Conservation (phyloP, 2,329 filamentous ascomycete species). For the Pseudohalonectria lignicola region DNA sequence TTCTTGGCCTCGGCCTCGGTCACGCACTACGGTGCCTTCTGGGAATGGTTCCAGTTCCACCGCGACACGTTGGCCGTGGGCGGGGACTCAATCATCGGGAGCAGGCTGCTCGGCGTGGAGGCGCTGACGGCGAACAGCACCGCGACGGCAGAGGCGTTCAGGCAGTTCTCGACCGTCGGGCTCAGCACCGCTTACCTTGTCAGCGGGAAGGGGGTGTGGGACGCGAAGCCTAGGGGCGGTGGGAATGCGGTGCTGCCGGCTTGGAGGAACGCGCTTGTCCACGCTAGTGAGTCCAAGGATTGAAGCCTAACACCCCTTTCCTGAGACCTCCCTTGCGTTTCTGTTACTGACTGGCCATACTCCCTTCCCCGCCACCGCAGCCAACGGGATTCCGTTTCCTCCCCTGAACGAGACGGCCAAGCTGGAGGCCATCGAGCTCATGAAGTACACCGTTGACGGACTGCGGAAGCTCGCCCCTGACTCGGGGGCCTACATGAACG, state of each 20-base stretch:
- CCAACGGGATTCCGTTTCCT: too few relatives aligned
- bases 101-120: conserved; percentile 18
- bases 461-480: conserved; percentile 16
- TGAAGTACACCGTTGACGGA: conserved; percentile 4
- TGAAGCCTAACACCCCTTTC: too few relatives aligned
- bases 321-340: too few relatives aligned
- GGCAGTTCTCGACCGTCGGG: conserved; percentile 7
- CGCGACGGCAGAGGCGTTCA: conserved; percentile 9
- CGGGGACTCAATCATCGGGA: conserved; percentile 4
- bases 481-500: conserved; percentile 10
- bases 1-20: conserved; percentile 2
- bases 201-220: conserved; percentile 10
- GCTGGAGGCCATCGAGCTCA: conserved; percentile 4
- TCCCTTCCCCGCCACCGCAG: too few relatives aligned
- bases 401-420: conserved; percentile 8
- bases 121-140: conserved; percentile 22
- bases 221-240: conserved; percentile 10
- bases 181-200: conserved; percentile 10
- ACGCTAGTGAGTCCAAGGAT: conserved; percentile 10
- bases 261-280: conserved; percentile 11
- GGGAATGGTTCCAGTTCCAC: conserved; percentile 12
- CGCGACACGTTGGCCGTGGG: conserved; percentile 10
- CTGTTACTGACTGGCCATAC: too few relatives aligned
- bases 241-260: conserved; percentile 11
- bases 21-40: conserved; percentile 8